Conservation (phyloP, 805 yeast genomes). For the Suhomyces canberraensis region DNA sequence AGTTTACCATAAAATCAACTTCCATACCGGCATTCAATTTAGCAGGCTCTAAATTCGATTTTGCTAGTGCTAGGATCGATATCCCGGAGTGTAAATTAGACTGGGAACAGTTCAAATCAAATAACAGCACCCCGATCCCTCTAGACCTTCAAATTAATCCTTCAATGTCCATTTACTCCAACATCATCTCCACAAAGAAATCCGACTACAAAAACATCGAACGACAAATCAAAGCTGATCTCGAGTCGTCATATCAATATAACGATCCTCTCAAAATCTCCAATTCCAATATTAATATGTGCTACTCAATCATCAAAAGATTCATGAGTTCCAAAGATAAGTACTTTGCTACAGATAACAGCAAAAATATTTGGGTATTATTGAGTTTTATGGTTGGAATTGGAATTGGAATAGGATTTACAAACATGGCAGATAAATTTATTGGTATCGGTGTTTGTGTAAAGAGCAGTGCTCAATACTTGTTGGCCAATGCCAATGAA, state of each 20-base stretch:
- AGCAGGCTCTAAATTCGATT: background rate
- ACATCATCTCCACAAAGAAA: constrained; percentile 18
- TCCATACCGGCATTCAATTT: no score
- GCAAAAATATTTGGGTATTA: constrained; percentile 19
- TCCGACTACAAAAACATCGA: constrained; percentile 30
- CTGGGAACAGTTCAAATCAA: background rate
- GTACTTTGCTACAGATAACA: constrained; percentile 6
- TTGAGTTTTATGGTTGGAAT: constrained; percentile 37
- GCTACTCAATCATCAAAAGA: constrained; percentile 14
- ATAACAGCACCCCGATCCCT: no score
- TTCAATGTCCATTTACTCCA: constrained; percentile 18
- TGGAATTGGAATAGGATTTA: constrained; percentile 30
- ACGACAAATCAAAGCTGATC: constrained; percentile 25
- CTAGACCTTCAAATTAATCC: background rate
- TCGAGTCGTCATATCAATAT: constrained; percentile 21
- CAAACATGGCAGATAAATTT: constrained; percentile 22
- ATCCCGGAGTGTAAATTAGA: background rate
- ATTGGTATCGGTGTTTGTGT: constrained; percentile 7
- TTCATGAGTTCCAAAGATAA: constrained; percentile 6
- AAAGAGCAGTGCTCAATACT: background rate
- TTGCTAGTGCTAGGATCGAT: constrained; percentile 1
- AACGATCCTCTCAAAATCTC: constrained; percentile 32
- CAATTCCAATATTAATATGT: constrained; percentile 15
- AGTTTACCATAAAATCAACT: background rate
- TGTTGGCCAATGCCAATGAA: background rate